Conservation (phyloP, 495 filamentous ascomycete genomes). For the Penicillium roqueforti region DNA sequence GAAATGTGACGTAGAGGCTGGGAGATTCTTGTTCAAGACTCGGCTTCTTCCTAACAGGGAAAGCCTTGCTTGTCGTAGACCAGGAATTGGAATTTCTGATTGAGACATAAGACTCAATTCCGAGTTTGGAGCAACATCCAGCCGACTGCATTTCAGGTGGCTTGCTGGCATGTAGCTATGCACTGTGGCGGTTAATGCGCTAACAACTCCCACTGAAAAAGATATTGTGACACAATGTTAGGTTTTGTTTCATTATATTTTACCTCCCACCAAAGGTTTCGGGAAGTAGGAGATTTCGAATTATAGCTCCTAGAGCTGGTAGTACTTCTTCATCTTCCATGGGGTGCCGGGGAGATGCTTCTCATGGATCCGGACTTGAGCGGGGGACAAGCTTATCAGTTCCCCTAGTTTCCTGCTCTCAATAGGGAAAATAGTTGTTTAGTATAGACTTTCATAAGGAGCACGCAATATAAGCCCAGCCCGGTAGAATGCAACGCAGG, state of each 20-base stretch:
- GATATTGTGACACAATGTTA: neutral
- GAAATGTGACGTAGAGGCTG: neutral
- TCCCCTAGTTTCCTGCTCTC: neutral
- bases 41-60: neutral
- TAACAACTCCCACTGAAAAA: slow-evolving; percentile 1
- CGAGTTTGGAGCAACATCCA: neutral
- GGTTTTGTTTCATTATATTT: slow-evolving; percentile 13
- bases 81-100: neutral
- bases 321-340: neutral
- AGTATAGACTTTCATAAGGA: neutral
- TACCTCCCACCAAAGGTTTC: slow-evolving; percentile 6
- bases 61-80: neutral
- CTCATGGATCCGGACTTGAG: neutral
- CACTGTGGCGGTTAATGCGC: slow-evolving; percentile 14
- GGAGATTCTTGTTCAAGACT: neutral
- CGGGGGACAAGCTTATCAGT: neutral
- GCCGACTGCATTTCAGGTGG: slow-evolving; percentile 4
- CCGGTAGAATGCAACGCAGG: neutral
- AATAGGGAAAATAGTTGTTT: neutral
- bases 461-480: neutral
- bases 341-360: neutral
- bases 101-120: neutral
- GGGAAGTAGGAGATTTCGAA: neutral
- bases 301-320: neutral
- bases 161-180: slow-evolving; percentile 15